Evolutionary conservation across 1,284 basidiomycete genomes (phyloP).

Genomic region (Ustanciosporium gigantosporum): DNA sequence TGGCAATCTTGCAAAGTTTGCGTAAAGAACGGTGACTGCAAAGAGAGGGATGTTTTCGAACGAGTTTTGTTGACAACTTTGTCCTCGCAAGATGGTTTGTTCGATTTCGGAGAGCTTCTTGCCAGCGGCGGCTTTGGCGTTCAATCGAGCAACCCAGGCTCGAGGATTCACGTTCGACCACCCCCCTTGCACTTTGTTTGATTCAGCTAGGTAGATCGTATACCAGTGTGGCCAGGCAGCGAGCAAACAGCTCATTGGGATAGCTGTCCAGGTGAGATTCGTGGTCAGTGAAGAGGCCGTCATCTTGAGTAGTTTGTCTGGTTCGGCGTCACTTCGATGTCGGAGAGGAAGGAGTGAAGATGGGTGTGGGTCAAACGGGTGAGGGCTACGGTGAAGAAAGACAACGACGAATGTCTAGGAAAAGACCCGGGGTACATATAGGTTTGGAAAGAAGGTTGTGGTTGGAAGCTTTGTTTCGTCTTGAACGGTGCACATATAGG

Average conservation of each 20-base stretch:
- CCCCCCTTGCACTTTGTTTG: constrained; percentile 44
- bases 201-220: constrained; percentile 42
- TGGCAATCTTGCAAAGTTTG: constrained; percentile 11
- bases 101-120: constrained; percentile 34
- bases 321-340: background rate
- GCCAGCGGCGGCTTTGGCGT: constrained; percentile 20
- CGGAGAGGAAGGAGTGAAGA: background rate
- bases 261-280: constrained; percentile 29
- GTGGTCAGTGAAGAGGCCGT: background rate
- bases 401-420: too few species aligned
- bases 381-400: too few species aligned
- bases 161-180: constrained; percentile 53
- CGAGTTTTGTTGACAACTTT: constrained; percentile 32
- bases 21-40: constrained; percentile 15
- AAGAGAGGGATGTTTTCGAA: constrained; percentile 39
- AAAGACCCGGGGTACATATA: too few species aligned
- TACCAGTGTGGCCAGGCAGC: constrained; percentile 50
- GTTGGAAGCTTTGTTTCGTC: too few species aligned
- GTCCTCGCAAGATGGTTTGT: constrained; percentile 40
- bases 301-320: background rate
- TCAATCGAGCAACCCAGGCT: constrained; percentile 30
- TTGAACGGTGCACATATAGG: too few species aligned
- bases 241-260: constrained; percentile 18
- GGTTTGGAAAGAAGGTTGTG: too few species aligned
- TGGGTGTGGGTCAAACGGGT: too few species aligned